Conservation (phyloP, 306 rosid species). For the Cucurbita moschata region DNA sequence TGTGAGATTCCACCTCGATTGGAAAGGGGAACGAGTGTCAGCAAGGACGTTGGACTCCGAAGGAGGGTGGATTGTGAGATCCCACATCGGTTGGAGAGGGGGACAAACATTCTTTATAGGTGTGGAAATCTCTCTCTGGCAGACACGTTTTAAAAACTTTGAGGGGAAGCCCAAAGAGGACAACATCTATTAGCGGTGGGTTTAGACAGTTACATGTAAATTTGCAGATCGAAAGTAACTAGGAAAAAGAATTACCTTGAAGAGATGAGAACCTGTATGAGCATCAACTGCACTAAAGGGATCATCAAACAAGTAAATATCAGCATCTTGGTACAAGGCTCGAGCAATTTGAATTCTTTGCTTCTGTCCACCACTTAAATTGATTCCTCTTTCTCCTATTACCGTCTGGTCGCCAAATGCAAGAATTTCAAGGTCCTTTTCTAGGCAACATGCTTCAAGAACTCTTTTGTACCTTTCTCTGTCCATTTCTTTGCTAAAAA, state of each 20-base stretch:
- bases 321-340: slow-evolving; percentile 67
- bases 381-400: slow-evolving; percentile 79
- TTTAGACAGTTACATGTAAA: neutral
- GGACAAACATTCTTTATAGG: too few species aligned
- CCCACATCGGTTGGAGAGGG: too few species aligned
- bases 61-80: too few species aligned
- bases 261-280: slow-evolving; percentile 85
- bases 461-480: slow-evolving; percentile 49
- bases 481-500: slow-evolving; percentile 65
- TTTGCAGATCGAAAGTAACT: neutral
- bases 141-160: too few species aligned
- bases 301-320: slow-evolving; percentile 72
- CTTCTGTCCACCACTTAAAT: slow-evolving; percentile 84
- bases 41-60: too few species aligned
- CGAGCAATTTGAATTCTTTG: slow-evolving; percentile 83
- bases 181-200: too few species aligned
- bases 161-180: too few species aligned
- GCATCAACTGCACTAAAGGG: slow-evolving; percentile 95
- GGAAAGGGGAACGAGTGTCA: too few species aligned
- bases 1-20: too few species aligned
- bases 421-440: slow-evolving; percentile 56
- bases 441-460: slow-evolving; percentile 67
- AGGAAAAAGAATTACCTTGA: slow-evolving; percentile 27
- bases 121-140: too few species aligned
- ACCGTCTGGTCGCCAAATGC: slow-evolving; percentile 73